Evolutionary conservation across 2,329 filamentous ascomycete genomes (phyloP), one percentile per base, ranked within the genome.

Genomic region (Magnaporthales sp.): DNA sequence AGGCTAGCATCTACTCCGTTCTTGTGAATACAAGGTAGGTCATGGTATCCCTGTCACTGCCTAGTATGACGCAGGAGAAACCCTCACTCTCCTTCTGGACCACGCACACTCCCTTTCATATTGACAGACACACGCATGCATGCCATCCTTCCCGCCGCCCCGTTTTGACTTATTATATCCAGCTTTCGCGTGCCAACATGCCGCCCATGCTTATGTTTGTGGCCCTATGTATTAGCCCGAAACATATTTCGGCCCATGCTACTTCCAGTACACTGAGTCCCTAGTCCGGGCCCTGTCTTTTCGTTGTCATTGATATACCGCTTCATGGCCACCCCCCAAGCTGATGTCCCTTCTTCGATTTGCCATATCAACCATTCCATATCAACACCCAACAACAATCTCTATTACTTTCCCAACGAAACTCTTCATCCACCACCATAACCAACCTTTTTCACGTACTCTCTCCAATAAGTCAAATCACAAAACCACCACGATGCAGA

Each of bases 61-160:
- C 71, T 10, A 46, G 72, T 72, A 75, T 76, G 74, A 76, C 74
- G 74, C 74, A 74, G 73, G 69, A 65, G 63, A 65, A 65, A 65
- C 63, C 68, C 64, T 32, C 30, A 54, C 56, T 30, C 26, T 56
- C 30, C 72, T 72, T 71, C 73, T 70, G 71, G n/a, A 72, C 72
- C 31, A 72, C 69, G 71, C 71, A 70, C 68, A 69, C 72, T 69
- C 68, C 68, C 70, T 67, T 67, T 69, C 70, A 54, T 68, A 72
- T 71, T 38, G 62, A 64, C 62, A 64, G 69, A 69, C 65, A 72
- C 67, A 72, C 70, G 73, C 69, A 72, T 71, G 71, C 71, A 70
- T 68, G 72, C 73, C 74, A 74, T 70, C 72, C 38, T 46, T 46
- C 38, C 38, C 38, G 38, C 71, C 70, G 72, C 73, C 73, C 74